Evolutionary conservation across 2,329 filamentous ascomycete species (phyloP), one percentile per base, ranked within the genome.

Genomic region (Xylariaceae sp.): DNA sequence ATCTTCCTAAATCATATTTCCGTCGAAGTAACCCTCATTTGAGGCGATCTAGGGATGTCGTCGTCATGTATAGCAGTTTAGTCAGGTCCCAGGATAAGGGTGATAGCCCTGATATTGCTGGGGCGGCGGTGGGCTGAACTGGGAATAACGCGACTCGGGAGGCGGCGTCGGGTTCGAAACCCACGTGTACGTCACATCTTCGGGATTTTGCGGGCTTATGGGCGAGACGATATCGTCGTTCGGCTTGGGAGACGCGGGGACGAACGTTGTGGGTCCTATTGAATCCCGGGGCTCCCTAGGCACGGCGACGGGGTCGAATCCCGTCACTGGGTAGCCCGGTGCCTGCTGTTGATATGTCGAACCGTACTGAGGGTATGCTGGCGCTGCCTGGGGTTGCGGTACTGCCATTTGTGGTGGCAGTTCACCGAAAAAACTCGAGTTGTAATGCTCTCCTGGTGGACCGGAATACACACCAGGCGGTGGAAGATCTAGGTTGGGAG

Each of bases 381-480:
- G 32, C 5, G 32, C 32, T 12, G 5, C 5, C 14, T 37, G 32
- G 3, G 48, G 41, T 20, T 54, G 46, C 26, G 47, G 26, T 12
- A 68, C 63, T 5, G 49, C 55, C 66, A 70, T 68, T 3, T 64
- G 64, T 18, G 64, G 67, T 12, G 67, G 67, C n/a, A 64, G 45
- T 50, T 68, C 67, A 12, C 67, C 67, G 44, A 66, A 70, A 48
- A 67, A 70, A 4, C 65, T 67, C 19, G 67, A 70, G 4, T 61
- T 56, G 46, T 68, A 68, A 29, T 65, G 61, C 37, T 61, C 64
- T 46, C 66, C 67, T n/a, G 67, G 66, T n/a, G 60, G 49, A 41
- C 64, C 63, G 47, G 65, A 54, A 23, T 67, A 65, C n/a, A 66
- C 59, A 21, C 62, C 62, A 20, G 57, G 58, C 14, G 57, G 57